Conservation (phyloP, 1,284 basidiomycete genomes). For the Moesziomyces sp. region DNA sequence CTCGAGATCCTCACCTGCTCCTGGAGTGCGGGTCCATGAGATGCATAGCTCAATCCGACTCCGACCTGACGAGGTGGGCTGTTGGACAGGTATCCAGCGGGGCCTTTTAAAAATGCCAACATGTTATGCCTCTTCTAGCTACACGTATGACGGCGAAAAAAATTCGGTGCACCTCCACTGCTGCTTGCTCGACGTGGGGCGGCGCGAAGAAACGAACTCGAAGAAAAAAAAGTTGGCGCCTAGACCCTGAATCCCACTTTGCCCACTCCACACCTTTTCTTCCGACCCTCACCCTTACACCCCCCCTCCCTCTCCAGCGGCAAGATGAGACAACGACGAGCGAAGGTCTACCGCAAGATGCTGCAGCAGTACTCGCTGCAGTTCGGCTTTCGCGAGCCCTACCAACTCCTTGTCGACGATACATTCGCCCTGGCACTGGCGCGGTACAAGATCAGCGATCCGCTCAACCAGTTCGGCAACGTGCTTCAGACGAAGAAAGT, state of each 20-base stretch:
- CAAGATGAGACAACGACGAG: constrained; percentile 64
- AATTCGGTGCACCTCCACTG: not conserved
- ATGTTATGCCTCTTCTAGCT: not conserved
- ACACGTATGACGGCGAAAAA: not conserved
- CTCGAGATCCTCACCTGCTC: too few relatives aligned
- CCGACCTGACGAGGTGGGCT: too few relatives aligned
- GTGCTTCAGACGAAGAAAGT: constrained; percentile 54
- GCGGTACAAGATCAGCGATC: constrained; percentile 50
- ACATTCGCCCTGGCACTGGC: constrained; percentile 56
- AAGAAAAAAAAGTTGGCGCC: not conserved
- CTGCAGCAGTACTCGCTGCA: constrained; percentile 61
- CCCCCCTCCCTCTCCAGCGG: not conserved
- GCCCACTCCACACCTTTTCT: not conserved
- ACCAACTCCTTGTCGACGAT: constrained; percentile 63
- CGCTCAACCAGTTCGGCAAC: constrained; percentile 46
- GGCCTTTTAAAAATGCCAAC: too few relatives aligned
- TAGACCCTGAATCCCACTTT: not conserved
- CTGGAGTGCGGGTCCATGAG: too few relatives aligned
- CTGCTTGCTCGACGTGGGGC: not conserved
- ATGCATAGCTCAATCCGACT: too few relatives aligned
- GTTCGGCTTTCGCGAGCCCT: constrained; percentile 64
- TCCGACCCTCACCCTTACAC: not conserved
- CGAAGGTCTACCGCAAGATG: constrained; percentile 63
- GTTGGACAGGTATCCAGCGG: too few relatives aligned
- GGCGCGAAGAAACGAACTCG: not conserved